Evolutionary conservation across 2,329 filamentous ascomycete species (phyloP).

Genomic region (Scedosporium boydii): DNA sequence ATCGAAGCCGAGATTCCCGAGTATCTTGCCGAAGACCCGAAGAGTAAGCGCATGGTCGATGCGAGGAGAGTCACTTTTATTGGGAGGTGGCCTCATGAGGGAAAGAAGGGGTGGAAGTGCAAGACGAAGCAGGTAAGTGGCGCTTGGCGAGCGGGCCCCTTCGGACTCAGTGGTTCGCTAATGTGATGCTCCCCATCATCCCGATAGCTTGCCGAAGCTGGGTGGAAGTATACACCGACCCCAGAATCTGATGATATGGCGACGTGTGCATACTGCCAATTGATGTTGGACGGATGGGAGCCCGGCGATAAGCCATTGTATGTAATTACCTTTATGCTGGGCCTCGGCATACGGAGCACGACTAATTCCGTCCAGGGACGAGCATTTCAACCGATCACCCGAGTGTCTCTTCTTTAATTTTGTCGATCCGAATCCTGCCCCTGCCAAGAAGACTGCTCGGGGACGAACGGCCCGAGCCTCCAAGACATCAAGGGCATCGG

Average conservation of each 20-base stretch:
- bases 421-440: constrained; percentile 39
- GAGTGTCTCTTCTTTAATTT: constrained; percentile 77
- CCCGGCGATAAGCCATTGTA: constrained; percentile 82
- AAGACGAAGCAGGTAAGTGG: constrained; percentile 69
- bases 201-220: constrained; percentile 70
- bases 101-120: constrained; percentile 80
- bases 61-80: constrained; percentile 78
- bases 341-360: not conserved
- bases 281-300: constrained; percentile 92
- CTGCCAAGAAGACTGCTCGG: constrained; percentile 43
- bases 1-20: constrained; percentile 53
- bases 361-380: constrained; percentile 48
- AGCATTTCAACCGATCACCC: constrained; percentile 72
- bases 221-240: constrained; percentile 88
- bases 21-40: constrained; percentile 63
- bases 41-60: constrained; percentile 58
- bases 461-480: constrained; percentile 50
- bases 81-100: constrained; percentile 81
- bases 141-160: constrained; percentile 1
- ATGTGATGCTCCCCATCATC: not conserved
- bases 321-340: constrained; percentile 15
- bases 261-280: constrained; percentile 81
- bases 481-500: constrained; percentile 58
- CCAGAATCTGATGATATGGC: constrained; percentile 79
- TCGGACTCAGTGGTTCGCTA: constrained; percentile 13